A percentile compares a stretch with the other conserved stretches of the same genome.
Conservation (phyloP, 179 eudicot genomes). For the Vitellaria paradoxa region DNA sequence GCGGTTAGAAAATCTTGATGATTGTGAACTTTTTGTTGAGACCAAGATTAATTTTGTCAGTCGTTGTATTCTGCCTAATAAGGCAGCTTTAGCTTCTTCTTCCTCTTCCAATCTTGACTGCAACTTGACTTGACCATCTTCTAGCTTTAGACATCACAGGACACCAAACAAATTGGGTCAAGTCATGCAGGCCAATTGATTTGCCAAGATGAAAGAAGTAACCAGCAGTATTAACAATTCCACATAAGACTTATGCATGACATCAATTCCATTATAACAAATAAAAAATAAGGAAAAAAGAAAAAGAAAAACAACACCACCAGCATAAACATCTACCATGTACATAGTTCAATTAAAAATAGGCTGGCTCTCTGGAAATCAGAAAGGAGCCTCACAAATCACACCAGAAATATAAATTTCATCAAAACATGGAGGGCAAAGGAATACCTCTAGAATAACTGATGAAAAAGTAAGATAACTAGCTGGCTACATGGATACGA, state of each 20-base stretch:
- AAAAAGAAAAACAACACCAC: background rate
- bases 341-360: background rate
- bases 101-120: constrained; percentile 98
- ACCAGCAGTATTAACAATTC: background rate
- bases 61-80: constrained; percentile 89
- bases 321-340: background rate
- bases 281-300: no score
- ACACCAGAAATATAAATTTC: background rate
- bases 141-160: constrained; percentile 58
- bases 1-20: constrained; percentile 73
- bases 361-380: no score
- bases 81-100: constrained; percentile 98
- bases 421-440: background rate
- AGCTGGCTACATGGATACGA: no score
- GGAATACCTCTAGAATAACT: background rate
- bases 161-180: constrained; percentile 19
- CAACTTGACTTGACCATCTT: constrained; percentile 94
- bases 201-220: constrained; percentile 7
- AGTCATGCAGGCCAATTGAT: background rate
- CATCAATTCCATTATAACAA: background rate
- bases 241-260: background rate
- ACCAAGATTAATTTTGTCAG: constrained; percentile 92
- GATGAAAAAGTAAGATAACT: background rate
- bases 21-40: constrained; percentile 79
- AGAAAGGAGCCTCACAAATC: background rate